Evolutionary conservation across 768 basidiomycete species (phyloP).

Genomic region (Lepiota venenata): DNA sequence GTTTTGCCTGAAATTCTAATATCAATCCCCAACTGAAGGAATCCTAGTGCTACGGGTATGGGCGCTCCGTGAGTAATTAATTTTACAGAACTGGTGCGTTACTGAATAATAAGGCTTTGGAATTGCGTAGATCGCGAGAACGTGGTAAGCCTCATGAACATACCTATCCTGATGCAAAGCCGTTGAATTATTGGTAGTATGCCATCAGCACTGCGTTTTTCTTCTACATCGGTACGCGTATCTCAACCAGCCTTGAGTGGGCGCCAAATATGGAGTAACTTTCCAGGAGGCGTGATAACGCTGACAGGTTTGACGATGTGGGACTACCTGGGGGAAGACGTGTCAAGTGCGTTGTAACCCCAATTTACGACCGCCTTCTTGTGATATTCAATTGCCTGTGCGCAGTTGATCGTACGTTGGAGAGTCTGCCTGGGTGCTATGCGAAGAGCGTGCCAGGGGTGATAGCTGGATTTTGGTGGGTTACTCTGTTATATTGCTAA

Average conservation of each 20-base stretch:
- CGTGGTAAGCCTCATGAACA: background rate
- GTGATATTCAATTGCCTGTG: background rate
- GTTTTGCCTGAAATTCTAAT: background rate
- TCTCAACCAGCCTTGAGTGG: background rate
- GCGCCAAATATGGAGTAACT: background rate
- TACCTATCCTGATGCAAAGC: background rate
- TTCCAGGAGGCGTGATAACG: constrained; percentile 20
- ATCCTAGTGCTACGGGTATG: constrained; percentile 4
- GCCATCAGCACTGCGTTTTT: constrained; percentile 17
- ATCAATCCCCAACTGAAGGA: constrained; percentile 16
- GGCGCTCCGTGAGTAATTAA: background rate
- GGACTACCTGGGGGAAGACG: constrained; percentile 24
- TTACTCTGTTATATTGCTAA: background rate
- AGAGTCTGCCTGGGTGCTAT: constrained; percentile 26
- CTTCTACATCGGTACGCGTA: constrained; percentile 22
- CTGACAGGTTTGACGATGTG: constrained; percentile 22
- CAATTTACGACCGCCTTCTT: background rate
- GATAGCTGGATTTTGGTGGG: constrained; percentile 27
- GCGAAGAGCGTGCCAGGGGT: constrained; percentile 23
- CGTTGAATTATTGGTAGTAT: constrained; percentile 5
- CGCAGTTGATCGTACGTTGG: constrained; percentile 18
- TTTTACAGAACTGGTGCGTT: too few species aligned
- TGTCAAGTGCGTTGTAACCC: constrained; percentile 17
- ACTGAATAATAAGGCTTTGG: too few species aligned
- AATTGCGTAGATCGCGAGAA: too few species aligned